Percentiles rank a stretch among this genome's conserved stretches.
phyloP scores from a whole-genome alignment of 805 yeast species.

The Cyberlindnera mississippiensis region DNA sequence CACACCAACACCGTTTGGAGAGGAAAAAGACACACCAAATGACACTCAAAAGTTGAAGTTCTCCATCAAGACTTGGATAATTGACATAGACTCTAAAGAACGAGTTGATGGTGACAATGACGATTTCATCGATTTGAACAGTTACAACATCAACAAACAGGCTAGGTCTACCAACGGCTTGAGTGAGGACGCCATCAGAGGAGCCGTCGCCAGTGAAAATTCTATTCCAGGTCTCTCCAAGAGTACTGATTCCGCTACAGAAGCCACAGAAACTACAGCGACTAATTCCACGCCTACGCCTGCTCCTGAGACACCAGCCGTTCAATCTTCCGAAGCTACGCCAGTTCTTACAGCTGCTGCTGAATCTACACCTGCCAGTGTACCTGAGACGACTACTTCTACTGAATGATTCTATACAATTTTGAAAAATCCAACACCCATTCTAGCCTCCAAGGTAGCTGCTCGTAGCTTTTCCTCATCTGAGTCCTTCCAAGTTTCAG shows the following conservation, averaged over 20 bases:
- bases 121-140: constrained; percentile 44
- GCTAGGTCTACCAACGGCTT: constrained; percentile 27
- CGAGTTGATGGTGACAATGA: constrained; percentile 34
- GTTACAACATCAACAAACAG: constrained; percentile 30
- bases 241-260: neutral
- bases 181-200: constrained; percentile 47
- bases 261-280: too few relatives aligned
- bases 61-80: constrained; percentile 32
- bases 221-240: constrained; percentile 43
- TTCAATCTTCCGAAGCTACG: too few relatives aligned
- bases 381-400: neutral
- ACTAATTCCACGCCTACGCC: neutral
- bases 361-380: too few relatives aligned
- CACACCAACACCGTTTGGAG: constrained; percentile 27
- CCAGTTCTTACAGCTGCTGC: neutral
- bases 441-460: constrained; percentile 51
- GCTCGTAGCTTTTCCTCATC: constrained; percentile 44
- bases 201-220: constrained; percentile 47
- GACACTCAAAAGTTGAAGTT: constrained; percentile 22
- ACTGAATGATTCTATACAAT: constrained; percentile 21
- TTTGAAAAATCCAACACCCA: constrained; percentile 55
- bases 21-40: constrained; percentile 17
- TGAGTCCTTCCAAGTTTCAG: constrained; percentile 48
- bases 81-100: constrained; percentile 19
- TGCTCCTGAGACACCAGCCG: neutral